Evolutionary conservation across 2,329 filamentous ascomycete genomes (phyloP).

Genomic region (Fusarium cyanostomum): DNA sequence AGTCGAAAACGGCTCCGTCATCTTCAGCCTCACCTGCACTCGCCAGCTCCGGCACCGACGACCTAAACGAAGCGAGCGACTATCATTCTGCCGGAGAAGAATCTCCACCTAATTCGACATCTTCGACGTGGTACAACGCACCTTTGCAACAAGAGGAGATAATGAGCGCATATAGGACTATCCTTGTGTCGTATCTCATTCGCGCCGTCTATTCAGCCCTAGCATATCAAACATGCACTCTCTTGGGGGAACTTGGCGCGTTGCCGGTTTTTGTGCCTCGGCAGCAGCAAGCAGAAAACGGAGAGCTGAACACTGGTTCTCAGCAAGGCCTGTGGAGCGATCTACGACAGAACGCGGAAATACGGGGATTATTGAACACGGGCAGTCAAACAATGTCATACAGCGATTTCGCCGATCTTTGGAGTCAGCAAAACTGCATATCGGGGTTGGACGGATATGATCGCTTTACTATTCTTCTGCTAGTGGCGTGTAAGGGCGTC

Average conservation of each 20-base stretch:
- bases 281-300: background rate
- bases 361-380: background rate
- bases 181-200: conserved; percentile 9
- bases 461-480: conserved; percentile 5
- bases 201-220: conserved; percentile 6
- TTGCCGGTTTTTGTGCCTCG: conserved; percentile 2
- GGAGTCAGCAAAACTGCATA: background rate
- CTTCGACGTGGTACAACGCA: background rate
- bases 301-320: background rate
- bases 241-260: conserved; percentile 1
- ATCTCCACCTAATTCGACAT: accelerated
- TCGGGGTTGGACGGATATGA: background rate
- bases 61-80: background rate
- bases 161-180: conserved; percentile 13
- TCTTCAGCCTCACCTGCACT: background rate
- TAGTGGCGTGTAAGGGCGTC: conserved; percentile 13
- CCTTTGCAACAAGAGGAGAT: background rate
- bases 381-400: background rate
- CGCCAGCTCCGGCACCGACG: background rate
- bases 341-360: background rate
- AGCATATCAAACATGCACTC: conserved; percentile 1
- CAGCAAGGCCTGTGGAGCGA: background rate
- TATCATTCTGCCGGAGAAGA: background rate
- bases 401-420: background rate
- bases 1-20: background rate